Base-by-base conservation (phyloP, 176 grass and related monocot species). In the Sorghum bicolor region DNA sequence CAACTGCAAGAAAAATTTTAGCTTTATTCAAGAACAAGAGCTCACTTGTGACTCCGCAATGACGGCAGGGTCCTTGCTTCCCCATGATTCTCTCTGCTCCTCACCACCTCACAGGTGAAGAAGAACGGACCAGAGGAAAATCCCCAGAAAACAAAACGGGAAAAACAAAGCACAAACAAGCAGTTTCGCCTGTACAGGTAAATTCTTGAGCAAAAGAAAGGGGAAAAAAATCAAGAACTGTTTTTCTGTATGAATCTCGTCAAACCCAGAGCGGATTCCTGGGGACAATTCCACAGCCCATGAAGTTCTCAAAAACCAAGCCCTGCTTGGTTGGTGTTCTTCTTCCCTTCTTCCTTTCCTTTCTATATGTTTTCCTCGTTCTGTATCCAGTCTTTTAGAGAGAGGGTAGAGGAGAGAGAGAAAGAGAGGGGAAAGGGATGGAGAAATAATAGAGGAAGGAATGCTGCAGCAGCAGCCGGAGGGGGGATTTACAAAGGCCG, bases 1-100 rank as follows among this genome's bases (percentile, higher is more conserved):
- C 7, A 89, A 80, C 61, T 82, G 30, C 43, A 85, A 69, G 41
- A 81, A 84, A 79, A 74, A 41, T 68, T 85, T 58, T 43, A 84
- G 87, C 37, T 82, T 83, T 75, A 85, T 77, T 77, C 37, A 67
- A 74, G 88, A 90, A 91, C 43, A 90, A 85, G 91, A 87, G 96
- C 96, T 98, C 93, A 98, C 96, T 98, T 93, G 96, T 95, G 86
- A 98, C 91, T 90, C 96, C 96, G 85, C 96, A 98, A 93, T 98
- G 96, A 83, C 83, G 57, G 89, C 96, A 98, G 83, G 96, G 96
- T 71, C 96, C 96, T 78, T 92, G 87, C 93, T 98, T 98, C 76
- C 63, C 92, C 96, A 98, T 98, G 60, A 83, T 83, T 84, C 24
- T 75, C 66, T 80, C 48, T 74, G 53, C 85, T 73, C 68, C 82